phyloP scores from a whole-genome alignment of 1,284 basidiomycete genomes.

The Ustilago sp. region DNA sequence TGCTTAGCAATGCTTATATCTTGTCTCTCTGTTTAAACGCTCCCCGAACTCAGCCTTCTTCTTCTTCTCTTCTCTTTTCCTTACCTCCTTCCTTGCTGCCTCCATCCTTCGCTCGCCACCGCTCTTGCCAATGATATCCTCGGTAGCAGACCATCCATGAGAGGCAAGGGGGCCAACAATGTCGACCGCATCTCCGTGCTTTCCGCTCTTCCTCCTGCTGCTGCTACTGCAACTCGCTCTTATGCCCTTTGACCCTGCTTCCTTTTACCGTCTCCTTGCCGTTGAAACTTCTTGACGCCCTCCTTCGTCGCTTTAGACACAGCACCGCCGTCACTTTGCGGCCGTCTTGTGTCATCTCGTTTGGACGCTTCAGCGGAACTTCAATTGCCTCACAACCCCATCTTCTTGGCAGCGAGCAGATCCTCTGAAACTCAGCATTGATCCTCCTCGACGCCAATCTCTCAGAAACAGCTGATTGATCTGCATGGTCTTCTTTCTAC shows the following conservation, averaged over 20 bases:
- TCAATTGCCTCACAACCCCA: slow-evolving; percentile 8
- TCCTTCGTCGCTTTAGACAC: neutral
- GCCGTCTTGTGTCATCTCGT: neutral
- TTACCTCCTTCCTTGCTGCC: neutral
- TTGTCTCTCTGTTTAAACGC: neutral
- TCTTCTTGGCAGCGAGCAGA: slow-evolving; percentile 10
- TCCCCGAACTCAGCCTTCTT: neutral
- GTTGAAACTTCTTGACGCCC: slow-evolving; percentile 16
- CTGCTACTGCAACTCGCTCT: slow-evolving; percentile 5
- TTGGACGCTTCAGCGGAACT: neutral
- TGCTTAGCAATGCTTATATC: slow-evolving; percentile 7
- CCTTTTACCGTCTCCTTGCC: slow-evolving; percentile 4
- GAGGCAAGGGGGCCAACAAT: slow-evolving; percentile 5
- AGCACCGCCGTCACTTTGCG: neutral
- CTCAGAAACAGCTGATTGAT: slow-evolving; percentile 9
- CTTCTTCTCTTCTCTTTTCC: neutral
- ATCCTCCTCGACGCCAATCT: slow-evolving; percentile 11
- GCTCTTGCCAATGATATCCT: neutral
- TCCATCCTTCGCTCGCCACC: neutral
- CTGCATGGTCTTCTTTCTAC: slow-evolving; percentile 15
- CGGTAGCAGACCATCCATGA: neutral
- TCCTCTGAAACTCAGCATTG: neutral
- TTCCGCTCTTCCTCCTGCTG: neutral
- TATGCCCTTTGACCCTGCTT: neutral
- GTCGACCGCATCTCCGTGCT: slow-evolving; percentile 8